These are phyloP conservation scores for Rhizopogon vinicolor DNA, from an alignment of 768 basidiomycete genomes.

Conservation along the genomic window DNA sequence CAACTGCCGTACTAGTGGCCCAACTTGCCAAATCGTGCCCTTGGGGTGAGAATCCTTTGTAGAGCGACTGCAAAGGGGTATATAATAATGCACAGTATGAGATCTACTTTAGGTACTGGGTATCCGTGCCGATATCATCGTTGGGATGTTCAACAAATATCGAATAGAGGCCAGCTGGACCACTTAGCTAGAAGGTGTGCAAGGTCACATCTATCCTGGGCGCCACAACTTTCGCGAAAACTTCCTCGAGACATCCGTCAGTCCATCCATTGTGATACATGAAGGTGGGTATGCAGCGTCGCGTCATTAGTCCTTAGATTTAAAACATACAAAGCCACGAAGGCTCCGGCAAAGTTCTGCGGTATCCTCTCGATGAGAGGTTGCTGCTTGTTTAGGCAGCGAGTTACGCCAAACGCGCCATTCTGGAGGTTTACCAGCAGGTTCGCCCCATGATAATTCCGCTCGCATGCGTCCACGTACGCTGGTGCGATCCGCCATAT, in stretches of 20 bases:
- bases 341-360: constrained; percentile 35
- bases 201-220: neutral
- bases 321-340: constrained; percentile 53
- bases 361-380: constrained; percentile 14
- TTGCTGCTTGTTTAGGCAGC: constrained; percentile 9
- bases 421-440: constrained; percentile 43
- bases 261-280: neutral
- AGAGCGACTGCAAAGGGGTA: no score
- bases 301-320: constrained; percentile 19
- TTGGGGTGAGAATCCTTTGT: no score
- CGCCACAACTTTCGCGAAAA: neutral
- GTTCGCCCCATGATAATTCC: constrained; percentile 49
- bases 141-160: no score
- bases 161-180: no score
- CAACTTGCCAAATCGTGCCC: no score
- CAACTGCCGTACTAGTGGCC: no score
- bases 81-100: no score
- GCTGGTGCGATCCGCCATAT: constrained; percentile 70
- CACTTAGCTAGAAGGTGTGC: no score
- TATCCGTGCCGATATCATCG: no score
- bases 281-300: neutral
- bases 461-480: constrained; percentile 47
- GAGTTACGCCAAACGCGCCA: constrained; percentile 48
- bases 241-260: neutral
- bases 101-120: no score